These are phyloP conservation scores for Alternaria ethzedia DNA, from an alignment of 2,329 filamentous ascomycete species.

Conservation along the genomic window DNA sequence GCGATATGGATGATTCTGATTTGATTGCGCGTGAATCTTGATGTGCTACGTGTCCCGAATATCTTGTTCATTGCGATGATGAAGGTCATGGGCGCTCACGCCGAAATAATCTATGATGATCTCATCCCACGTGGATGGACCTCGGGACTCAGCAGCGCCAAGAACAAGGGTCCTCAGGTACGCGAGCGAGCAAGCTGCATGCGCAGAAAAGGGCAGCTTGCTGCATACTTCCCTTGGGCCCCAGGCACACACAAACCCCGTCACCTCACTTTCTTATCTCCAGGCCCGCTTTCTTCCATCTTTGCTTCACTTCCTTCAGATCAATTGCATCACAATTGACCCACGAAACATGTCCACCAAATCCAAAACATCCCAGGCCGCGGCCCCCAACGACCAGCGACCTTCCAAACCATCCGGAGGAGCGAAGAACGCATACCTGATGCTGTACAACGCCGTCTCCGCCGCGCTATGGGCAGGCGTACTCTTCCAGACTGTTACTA, in stretches of 20 bases:
- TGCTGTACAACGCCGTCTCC: constrained; percentile 83
- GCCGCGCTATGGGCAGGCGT: constrained; percentile 80
- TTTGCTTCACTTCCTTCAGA: neutral
- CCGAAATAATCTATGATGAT: constrained; percentile 10
- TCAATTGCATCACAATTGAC: neutral
- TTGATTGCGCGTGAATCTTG: neutral
- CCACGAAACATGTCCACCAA: constrained; percentile 4
- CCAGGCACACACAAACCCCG: neutral
- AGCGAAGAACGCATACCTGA: constrained; percentile 65
- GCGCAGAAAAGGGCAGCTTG: neutral
- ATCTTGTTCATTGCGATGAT: neutral
- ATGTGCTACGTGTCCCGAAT: neutral
- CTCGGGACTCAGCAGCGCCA: constrained; percentile 4
- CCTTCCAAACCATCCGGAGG: constrained; percentile 1
- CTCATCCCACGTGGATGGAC: constrained; percentile 20
- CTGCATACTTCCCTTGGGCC: neutral
- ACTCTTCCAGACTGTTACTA: constrained; percentile 70
- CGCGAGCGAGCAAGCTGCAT: constrained; percentile 3
- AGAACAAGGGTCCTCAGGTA: constrained; percentile 14
- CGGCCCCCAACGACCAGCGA: constrained; percentile 8
- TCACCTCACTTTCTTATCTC: neutral
- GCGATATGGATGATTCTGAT: neutral
- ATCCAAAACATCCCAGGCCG: neutral
- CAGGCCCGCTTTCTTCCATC: too few species aligned
- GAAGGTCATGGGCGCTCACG: neutral